These are phyloP conservation scores for Mortierella antarctica DNA, from an alignment of 192 early-diverging fungal genomes.

Conservation along the genomic window DNA sequence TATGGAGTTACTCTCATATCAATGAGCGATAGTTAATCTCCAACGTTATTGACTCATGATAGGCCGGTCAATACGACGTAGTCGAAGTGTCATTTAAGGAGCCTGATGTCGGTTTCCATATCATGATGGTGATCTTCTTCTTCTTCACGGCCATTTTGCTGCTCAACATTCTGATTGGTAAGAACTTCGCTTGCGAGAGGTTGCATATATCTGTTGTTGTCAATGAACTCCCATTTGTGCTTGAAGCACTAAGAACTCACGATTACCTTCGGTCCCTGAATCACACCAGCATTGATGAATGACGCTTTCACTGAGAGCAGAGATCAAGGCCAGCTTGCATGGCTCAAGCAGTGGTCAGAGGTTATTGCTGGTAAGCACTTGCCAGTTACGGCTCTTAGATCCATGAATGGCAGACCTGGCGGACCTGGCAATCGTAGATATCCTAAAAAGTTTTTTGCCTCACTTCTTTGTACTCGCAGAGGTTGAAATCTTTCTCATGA, in stretches of 20 bases:
- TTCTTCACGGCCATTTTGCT: conserved; percentile 47
- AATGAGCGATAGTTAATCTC: background rate
- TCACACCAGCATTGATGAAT: conserved; percentile 43
- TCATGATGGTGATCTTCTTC: conserved; percentile 53
- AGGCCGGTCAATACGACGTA: conserved; percentile 48
- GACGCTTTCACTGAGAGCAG: conserved; percentile 47
- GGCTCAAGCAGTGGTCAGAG: conserved; percentile 51
- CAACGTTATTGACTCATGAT: background rate
- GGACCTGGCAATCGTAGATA: background rate
- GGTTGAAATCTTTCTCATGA: conserved; percentile 37
- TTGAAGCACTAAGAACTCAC: no score
- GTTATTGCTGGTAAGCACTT: conserved; percentile 36
- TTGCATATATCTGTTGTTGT: no score
- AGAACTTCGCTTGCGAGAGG: background rate
- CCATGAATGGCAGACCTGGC: no score
- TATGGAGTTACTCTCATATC: background rate
- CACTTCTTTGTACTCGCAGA: conserved; percentile 8
- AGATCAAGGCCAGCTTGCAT: conserved; percentile 39
- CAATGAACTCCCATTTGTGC: no score
- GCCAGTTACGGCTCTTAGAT: no score
- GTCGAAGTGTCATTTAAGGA: background rate
- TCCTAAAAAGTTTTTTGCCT: background rate
- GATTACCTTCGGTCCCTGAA: background rate
- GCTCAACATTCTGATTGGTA: conserved; percentile 51
- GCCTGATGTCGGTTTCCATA: conserved; percentile 17